These are phyloP conservation scores for Fonsecaea pedrosoi DNA, from an alignment of 2,329 filamentous ascomycete genomes.

Conservation along the genomic window DNA sequence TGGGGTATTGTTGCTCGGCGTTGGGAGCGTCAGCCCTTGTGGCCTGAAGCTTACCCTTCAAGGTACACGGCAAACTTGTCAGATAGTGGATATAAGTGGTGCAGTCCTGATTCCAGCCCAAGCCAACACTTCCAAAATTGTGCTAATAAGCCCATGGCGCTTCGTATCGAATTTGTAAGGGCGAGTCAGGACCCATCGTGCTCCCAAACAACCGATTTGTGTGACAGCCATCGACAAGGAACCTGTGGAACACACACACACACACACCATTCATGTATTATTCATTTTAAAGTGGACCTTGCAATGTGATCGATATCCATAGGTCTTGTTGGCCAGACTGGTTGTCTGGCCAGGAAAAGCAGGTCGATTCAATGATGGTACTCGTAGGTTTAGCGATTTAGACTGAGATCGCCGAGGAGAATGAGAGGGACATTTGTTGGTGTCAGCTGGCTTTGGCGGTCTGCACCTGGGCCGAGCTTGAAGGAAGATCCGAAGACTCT, in stretches of 20 bases:
- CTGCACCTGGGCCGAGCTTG: background rate
- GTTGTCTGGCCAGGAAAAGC: background rate
- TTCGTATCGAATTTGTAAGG: conserved; percentile 7
- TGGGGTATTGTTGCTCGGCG: background rate
- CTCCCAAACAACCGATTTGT: background rate
- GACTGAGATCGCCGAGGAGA: background rate
- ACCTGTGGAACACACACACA: background rate
- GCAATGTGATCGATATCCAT: background rate
- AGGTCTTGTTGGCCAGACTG: background rate
- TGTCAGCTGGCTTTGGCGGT: conserved; percentile 5
- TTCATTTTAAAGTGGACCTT: background rate
- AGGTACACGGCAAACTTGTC: background rate
- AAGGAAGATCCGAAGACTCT: background rate
- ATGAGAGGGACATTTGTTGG: background rate
- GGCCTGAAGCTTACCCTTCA: background rate
- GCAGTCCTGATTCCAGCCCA: background rate
- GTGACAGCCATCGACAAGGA: background rate
- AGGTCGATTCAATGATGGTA: background rate
- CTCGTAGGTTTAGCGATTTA: background rate
- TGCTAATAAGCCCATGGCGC: background rate
- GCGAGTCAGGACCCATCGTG: conserved; percentile 1
- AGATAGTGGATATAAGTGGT: background rate
- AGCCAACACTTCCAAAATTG: background rate
- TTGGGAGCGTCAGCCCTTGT: background rate
- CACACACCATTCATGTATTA: background rate